Base-by-base conservation (phyloP, 202 grass and related monocot species). In the Sporobolus alterniflorus region DNA sequence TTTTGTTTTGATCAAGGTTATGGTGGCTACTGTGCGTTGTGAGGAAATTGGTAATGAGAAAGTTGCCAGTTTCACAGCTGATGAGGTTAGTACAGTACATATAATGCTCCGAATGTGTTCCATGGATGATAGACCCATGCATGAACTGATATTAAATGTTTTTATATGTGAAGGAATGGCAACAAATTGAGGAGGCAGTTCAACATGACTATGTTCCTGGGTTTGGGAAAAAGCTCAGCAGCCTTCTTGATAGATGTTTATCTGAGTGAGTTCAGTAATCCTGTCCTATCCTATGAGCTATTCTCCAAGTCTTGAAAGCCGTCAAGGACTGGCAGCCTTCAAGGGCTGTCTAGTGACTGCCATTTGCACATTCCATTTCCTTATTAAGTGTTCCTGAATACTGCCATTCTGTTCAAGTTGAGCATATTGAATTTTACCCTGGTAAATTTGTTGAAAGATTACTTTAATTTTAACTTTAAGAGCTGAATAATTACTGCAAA, bases 21-120 rank as follows among this genome's bases (percentile, higher is more conserved):
- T 39, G 36, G 36, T 39, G 36, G 36, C 36, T 39, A 39, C 36
- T 39, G 36, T 39, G 57, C 93, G 96, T 36, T 99, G 96, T 76
- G 96, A 99, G 87, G 96, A 99, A 90, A 96, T 99, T 41, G 96
- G 91, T 50, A 84, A 94, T 73, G 96, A 96, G 79, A 99, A 99
- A 89, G 32, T 96, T 89, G 83, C 93, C 70, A 85, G 75, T 75
- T 82, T 99, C 74, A 85, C 80, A 63, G 73, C 73, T 74, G 89
- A 96, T 85, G 96, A 96, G 96, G 96, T 39, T 39, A 39, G 4
- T 83, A 39, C 51, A 69, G 13, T 69, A 2, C 75, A 87, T 56
- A 40, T 65, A 63, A 56, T 11, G 29, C 69, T 80, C 63, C 41
- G 56, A 57, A 22, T 55, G 20, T 55, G 28, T 21, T 71, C 15